Conservation (phyloP, 306 rosid genomes). For the Prunus fruticosa region DNA sequence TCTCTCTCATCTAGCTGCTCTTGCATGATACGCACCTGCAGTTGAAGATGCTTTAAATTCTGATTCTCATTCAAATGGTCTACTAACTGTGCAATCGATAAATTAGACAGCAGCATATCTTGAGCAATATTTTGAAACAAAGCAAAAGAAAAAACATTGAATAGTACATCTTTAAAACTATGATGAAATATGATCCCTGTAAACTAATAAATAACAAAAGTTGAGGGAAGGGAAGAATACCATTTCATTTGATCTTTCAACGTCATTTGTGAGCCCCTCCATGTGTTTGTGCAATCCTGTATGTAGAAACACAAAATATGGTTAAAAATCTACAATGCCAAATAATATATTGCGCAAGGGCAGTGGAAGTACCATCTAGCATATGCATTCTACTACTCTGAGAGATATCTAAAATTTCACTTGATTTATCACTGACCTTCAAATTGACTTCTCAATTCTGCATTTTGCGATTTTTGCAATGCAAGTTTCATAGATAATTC, state of each 20-base stretch:
- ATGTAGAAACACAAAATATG: conserved; percentile 8
- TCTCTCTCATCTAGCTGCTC: conserved; percentile 70
- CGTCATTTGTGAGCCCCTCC: conserved; percentile 88
- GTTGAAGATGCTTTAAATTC: conserved; percentile 5
- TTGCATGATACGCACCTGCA: conserved; percentile 68
- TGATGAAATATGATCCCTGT: neutral
- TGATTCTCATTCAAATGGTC: neutral
- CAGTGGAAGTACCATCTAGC: neutral
- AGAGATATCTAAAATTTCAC: neutral
- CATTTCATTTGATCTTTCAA: conserved; percentile 91
- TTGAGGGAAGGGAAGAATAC: conserved; percentile 37
- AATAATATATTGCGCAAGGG: neutral
- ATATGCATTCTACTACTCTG: neutral
- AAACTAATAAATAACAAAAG: conserved; percentile 6
- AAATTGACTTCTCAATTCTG: conserved; percentile 69
- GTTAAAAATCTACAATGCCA: neutral
- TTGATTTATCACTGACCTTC: conserved; percentile 58
- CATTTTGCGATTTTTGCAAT: conserved; percentile 76
- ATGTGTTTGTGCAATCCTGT: conserved; percentile 72
- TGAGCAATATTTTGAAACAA: neutral
- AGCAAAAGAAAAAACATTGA: neutral
- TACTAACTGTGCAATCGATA: neutral
- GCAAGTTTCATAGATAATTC: conserved; percentile 81
- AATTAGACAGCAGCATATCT: neutral
- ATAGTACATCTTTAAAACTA: neutral